phyloP scores from a whole-genome alignment of 345 rosid species.

The Syzygium aromaticum region DNA sequence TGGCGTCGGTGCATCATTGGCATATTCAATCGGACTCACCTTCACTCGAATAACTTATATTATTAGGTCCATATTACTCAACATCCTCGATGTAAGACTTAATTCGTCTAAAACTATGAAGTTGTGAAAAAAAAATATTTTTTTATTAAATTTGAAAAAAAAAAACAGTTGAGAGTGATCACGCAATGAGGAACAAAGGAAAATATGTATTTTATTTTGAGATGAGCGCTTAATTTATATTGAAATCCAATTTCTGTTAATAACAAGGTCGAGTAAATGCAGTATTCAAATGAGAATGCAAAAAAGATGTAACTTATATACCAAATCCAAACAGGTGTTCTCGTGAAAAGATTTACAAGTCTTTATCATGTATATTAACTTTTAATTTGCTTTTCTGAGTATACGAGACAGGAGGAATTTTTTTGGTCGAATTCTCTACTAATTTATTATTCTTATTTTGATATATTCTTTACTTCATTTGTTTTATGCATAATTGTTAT shows the following conservation, averaged over 20 bases:
- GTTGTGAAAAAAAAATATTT: not conserved
- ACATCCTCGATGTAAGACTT: not conserved
- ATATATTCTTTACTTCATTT: too few species aligned
- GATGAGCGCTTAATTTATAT: not conserved
- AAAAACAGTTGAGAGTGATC: not conserved
- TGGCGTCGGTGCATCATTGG: accelerated
- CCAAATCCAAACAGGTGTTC: too few species aligned
- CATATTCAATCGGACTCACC: not conserved
- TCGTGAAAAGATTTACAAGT: too few species aligned
- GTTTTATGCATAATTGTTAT: too few species aligned
- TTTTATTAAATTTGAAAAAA: not conserved
- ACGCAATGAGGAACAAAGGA: not conserved
- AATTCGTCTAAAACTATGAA: not conserved
- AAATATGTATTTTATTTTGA: not conserved
- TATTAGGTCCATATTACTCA: not conserved
- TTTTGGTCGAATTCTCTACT: too few species aligned
- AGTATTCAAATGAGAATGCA: not conserved
- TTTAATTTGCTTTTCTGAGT: too few species aligned
- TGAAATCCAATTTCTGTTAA: not conserved
- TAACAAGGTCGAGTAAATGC: not conserved
- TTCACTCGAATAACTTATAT: not conserved
- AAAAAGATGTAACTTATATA: not conserved
- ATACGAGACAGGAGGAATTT: too few species aligned
- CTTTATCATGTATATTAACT: too few species aligned
- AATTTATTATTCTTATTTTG: too few species aligned